Percentiles rank a stretch among this genome's conserved stretches.
Evolutionary conservation across 2,329 filamentous ascomycete species (phyloP).

Genomic region (Penicillium occitanis): DNA sequence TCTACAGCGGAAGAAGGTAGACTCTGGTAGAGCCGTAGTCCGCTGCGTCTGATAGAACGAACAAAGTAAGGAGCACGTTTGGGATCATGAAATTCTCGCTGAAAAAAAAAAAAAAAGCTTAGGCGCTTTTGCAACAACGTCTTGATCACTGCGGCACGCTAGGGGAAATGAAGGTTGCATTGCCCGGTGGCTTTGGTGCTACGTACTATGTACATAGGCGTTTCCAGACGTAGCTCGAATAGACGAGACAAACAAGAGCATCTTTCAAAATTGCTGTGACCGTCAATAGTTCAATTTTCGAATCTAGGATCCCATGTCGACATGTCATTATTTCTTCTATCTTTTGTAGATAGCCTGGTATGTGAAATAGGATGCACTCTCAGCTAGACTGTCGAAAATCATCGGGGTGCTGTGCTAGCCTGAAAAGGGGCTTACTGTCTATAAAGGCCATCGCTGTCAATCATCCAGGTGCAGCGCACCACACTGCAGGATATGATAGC

Average conservation of each 20-base stretch:
- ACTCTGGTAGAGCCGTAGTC: neutral
- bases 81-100: neutral
- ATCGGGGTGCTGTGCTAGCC: conserved; percentile 2
- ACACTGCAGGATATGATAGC: neutral
- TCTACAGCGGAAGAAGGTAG: neutral
- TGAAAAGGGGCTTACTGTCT: conserved; percentile 16
- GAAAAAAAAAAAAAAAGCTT: conserved; percentile 4
- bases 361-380: neutral
- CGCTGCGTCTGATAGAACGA: neutral
- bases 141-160: conserved; percentile 1
- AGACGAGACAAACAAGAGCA: neutral
- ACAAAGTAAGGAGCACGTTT: neutral
- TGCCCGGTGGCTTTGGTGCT: conserved; percentile 8
- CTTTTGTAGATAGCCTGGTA: neutral
- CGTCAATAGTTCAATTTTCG: neutral
- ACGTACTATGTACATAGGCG: neutral
- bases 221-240: neutral
- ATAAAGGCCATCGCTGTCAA: neutral
- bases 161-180: conserved; percentile 16
- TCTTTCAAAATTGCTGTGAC: neutral
- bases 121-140: neutral
- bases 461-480: neutral
- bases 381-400: neutral
- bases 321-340: neutral
- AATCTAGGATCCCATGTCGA: conserved; percentile 9